phyloP scores from a whole-genome alignment of 805 yeast species.

The Metschnikowia orientalis region DNA sequence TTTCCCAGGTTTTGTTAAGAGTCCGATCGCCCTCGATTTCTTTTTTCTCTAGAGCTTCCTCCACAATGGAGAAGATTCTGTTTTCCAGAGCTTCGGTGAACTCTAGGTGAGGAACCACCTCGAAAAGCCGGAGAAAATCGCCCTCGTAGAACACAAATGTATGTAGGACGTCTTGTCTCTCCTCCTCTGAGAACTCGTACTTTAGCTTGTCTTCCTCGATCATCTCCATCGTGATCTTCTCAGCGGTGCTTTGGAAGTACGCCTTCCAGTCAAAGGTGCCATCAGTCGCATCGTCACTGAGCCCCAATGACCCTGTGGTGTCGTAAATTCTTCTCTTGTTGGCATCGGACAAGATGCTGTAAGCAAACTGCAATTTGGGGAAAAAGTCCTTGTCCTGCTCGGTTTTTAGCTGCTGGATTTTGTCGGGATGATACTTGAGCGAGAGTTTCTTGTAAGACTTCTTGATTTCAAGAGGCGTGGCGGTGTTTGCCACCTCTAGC shows the following conservation, averaged over 20 bases:
- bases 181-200: slow-evolving; percentile 63
- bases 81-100: slow-evolving; percentile 54
- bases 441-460: slow-evolving; percentile 38
- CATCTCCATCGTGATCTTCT: slow-evolving; percentile 55
- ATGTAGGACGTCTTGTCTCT: slow-evolving; percentile 56
- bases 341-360: slow-evolving; percentile 60
- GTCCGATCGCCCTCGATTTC: slow-evolving; percentile 31
- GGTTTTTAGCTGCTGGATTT: slow-evolving; percentile 21
- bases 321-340: slow-evolving; percentile 57
- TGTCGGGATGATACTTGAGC: slow-evolving; percentile 26
- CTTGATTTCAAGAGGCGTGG: slow-evolving; percentile 54
- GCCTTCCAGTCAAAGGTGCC: slow-evolving; percentile 54
- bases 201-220: slow-evolving; percentile 63
- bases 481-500: slow-evolving; percentile 37
- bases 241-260: slow-evolving; percentile 45
- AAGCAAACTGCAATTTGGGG: slow-evolving; percentile 71
- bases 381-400: slow-evolving; percentile 35
- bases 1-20: slow-evolving; percentile 42
- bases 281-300: slow-evolving; percentile 32
- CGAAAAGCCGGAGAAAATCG: slow-evolving; percentile 65
- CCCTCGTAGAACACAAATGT: slow-evolving; percentile 59
- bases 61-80: slow-evolving; percentile 53
- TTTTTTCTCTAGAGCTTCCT: slow-evolving; percentile 33
- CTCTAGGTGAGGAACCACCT: slow-evolving; percentile 73
- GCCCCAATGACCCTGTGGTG: slow-evolving; percentile 57